A percentile compares a stretch with the other conserved stretches of the same genome.
Evolutionary conservation across 495 filamentous ascomycete species (phyloP).

Genomic region (Aspergillus bridgeri): DNA sequence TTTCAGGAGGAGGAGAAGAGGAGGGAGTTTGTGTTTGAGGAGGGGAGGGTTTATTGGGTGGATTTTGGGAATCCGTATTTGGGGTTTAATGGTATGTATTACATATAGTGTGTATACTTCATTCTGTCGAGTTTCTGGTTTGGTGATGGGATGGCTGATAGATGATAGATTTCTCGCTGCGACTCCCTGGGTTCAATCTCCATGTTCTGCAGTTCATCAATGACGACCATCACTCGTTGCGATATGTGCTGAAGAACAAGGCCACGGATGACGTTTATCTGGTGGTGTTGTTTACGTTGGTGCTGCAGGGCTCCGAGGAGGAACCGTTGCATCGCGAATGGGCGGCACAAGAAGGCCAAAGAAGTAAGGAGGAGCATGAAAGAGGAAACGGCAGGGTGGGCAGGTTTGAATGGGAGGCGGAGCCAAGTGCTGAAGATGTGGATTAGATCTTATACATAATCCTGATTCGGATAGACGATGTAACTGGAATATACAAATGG

Average conservation of each 20-base stretch:
- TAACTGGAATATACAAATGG: no score
- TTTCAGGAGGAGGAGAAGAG: constrained; percentile 52
- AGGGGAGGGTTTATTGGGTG: constrained; percentile 59
- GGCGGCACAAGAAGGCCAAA: background rate
- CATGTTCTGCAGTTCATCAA: constrained; percentile 80
- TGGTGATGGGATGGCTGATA: background rate
- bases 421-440: constrained; percentile 21
- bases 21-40: constrained; percentile 54
- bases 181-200: constrained; percentile 73
- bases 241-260: constrained; percentile 83
- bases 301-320: constrained; percentile 29
- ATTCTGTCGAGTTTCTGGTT: background rate
- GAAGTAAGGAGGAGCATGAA: constrained; percentile 7
- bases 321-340: constrained; percentile 10
- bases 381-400: constrained; percentile 13
- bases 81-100: constrained; percentile 70
- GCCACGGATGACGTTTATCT: constrained; percentile 67
- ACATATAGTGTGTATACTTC: no score
- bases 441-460: no score
- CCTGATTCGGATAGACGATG: no score
- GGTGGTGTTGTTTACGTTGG: constrained; percentile 73
- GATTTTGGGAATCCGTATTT: constrained; percentile 96
- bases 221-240: constrained; percentile 70
- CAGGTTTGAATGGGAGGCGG: constrained; percentile 27
- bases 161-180: constrained; percentile 65